Conservation (phyloP, 2,329 filamentous ascomycete genomes). For the Ophiostoma himal-ulmi region DNA sequence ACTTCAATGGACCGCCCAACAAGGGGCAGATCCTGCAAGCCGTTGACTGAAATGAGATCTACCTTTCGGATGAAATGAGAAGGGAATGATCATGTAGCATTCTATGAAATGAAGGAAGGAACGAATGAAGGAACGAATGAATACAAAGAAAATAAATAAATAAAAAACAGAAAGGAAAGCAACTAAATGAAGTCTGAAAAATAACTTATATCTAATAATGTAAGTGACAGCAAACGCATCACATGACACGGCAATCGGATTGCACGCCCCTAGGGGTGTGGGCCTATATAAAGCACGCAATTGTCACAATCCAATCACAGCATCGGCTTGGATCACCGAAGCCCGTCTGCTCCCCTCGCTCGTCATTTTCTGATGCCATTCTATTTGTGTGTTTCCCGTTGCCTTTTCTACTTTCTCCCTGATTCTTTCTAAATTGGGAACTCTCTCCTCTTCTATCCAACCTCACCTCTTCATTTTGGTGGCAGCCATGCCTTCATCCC, state of each 20-base stretch:
- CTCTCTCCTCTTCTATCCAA: constrained; percentile 7
- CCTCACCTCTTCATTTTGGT: constrained; percentile 22
- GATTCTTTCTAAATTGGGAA: neutral
- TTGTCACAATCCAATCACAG: constrained; percentile 24
- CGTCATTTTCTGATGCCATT: constrained; percentile 2
- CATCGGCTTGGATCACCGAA: neutral
- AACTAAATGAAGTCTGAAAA: neutral
- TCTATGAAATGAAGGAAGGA: neutral
- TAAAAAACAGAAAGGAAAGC: neutral
- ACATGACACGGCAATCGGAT: constrained; percentile 15
- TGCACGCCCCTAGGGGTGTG: neutral
- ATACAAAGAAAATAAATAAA: neutral
- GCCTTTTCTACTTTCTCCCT: neutral
- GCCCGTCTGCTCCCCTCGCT: constrained; percentile 8
- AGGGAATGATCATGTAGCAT: neutral
- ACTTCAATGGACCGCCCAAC: constrained; percentile 46
- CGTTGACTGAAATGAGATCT: constrained; percentile 16
- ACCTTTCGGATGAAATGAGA: neutral
- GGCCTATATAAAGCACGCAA: constrained; percentile 24
- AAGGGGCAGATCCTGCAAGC: constrained; percentile 35
- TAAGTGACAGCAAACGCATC: constrained; percentile 3
- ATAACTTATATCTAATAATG: neutral
- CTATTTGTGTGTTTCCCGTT: neutral
- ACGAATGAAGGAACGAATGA: neutral
- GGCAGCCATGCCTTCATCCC: neutral